Evolutionary conservation across 148 eudicot genomes (phyloP).

Genomic region (Persicaria tinctoria): DNA sequence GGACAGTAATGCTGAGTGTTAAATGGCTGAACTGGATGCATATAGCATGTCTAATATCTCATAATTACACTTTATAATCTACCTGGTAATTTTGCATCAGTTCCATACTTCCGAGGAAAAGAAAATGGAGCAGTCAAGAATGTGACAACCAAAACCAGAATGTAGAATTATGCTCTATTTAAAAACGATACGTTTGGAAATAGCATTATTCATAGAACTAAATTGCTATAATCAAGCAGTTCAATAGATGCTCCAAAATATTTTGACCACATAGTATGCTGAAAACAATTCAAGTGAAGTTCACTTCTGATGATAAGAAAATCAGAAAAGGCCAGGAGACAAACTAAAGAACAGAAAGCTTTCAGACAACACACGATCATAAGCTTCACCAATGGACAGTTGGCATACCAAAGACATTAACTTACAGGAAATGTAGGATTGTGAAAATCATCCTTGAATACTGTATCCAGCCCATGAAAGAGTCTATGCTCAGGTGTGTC

Average conservation of each 20-base stretch:
- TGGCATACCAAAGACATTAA: constrained; percentile 9
- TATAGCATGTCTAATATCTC: neutral
- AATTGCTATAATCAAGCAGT: neutral
- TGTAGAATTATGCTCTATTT: neutral
- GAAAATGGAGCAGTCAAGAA: neutral
- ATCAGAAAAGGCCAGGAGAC: neutral
- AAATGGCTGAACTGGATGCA: neutral
- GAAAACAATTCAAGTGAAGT: neutral
- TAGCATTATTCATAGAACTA: neutral
- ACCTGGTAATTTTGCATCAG: neutral
- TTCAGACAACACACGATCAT: neutral
- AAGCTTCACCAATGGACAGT: neutral
- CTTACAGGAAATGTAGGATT: constrained; percentile 89
- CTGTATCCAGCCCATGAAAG: constrained; percentile 74
- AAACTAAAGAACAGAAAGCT: neutral
- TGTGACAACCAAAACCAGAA: neutral
- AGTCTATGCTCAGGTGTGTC: constrained; percentile 95
- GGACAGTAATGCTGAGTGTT: neutral
- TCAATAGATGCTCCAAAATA: neutral
- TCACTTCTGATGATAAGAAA: neutral
- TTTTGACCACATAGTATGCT: neutral
- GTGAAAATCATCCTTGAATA: constrained; percentile 72
- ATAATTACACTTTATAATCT: neutral
- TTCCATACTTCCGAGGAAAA: neutral
- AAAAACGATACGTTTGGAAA: neutral